Percentiles rank a stretch among this genome's conserved stretches.
Conservation (phyloP, 2,329 filamentous ascomycete species). For the Fusarium sp. region DNA sequence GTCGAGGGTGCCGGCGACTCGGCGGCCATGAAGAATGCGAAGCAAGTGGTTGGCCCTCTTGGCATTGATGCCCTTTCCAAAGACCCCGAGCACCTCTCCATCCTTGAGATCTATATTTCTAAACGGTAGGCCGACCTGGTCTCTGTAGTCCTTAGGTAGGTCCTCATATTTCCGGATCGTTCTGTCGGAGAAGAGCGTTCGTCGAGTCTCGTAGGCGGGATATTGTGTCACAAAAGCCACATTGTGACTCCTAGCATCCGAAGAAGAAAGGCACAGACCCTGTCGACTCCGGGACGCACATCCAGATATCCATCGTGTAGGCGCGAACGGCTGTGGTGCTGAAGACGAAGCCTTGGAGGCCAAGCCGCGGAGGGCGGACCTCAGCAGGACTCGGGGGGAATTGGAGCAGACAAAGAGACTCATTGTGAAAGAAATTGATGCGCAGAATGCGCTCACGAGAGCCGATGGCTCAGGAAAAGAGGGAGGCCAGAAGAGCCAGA, state of each 20-base stretch:
- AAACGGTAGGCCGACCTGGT: slow-evolving; percentile 67
- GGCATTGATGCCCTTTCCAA: slow-evolving; percentile 61
- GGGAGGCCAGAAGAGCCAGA: slow-evolving; percentile 31
- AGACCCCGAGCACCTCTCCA: slow-evolving; percentile 61
- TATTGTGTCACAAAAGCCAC: slow-evolving; percentile 22
- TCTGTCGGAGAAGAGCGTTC: slow-evolving; percentile 52
- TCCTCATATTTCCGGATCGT: slow-evolving; percentile 67
- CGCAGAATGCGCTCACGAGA: slow-evolving; percentile 43
- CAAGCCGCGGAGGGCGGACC: slow-evolving; percentile 44
- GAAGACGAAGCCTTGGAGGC: slow-evolving; percentile 32
- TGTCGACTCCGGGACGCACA: slow-evolving; percentile 18
- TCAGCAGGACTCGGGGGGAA: slow-evolving; percentile 48
- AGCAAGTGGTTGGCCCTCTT: slow-evolving; percentile 65
- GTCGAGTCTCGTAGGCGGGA: slow-evolving; percentile 40
- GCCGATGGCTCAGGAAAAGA: slow-evolving; percentile 34
- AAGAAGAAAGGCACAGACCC: slow-evolving; percentile 10
- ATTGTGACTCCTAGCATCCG: slow-evolving; percentile 21
- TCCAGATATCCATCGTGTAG: slow-evolving; percentile 42
- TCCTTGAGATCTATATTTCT: slow-evolving; percentile 61
- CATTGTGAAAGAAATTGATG: slow-evolving; percentile 40
- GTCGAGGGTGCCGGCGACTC: slow-evolving; percentile 73
- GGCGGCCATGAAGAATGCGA: slow-evolving; percentile 70
- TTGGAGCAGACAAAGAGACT: slow-evolving; percentile 46
- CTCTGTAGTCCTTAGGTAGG: slow-evolving; percentile 68
- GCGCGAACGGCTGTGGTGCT: slow-evolving; percentile 34